Base-by-base conservation (phyloP, 345 rosid genomes). In the Sisymbrium irio region DNA sequence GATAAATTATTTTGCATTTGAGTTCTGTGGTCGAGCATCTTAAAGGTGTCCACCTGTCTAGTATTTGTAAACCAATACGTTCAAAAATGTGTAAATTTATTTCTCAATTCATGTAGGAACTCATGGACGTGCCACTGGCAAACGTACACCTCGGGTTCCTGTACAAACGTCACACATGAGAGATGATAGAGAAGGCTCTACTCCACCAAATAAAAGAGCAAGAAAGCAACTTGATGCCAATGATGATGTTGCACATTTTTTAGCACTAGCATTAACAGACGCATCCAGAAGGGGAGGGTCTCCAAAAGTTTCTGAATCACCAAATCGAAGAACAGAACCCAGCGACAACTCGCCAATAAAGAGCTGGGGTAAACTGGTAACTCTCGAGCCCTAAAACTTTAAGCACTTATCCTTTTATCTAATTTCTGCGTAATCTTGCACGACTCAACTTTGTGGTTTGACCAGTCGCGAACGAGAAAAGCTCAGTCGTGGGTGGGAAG, bases 91-190 rank as follows among this genome's bases (percentile, higher is more conserved):
- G 60, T 57, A 77, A 70, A 56, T 65, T 37, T 71, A 51, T 33
- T 50, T 79, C 62, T 65, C 39, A 28, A 50, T 71, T 67, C 50
- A 76, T 70, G 66, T 77, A 96, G 99, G 87, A 75, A 78, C 62
- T 64, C 88, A 81, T 67, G 93, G 85, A 67, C 95, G 78, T 88
- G 93, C 86, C 65, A 96, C 91, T 66, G 85, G 96, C 71, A 96
- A 88, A 83, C 90, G 99, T 83, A 96, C 99, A 30, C 99, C 98
- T 76, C 95, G 98, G 14, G n/a, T 92, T 54, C 96, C 97, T 65
- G 89, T 96, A 72, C 80, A 88, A 54, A 72, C 74, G 75, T 72
- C 83, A 64, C 12, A 27, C 28, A 27, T 27, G 28, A 27, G 74
- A 79, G 87, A 82, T 55, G 87, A 78, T 41, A 75, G 74, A 60